Percentiles rank a stretch among this genome's conserved stretches.
These are phyloP conservation scores for Hepatocystis sp. DNA, from an alignment of 169 alveolate genomes.

Conservation along the genomic window DNA sequence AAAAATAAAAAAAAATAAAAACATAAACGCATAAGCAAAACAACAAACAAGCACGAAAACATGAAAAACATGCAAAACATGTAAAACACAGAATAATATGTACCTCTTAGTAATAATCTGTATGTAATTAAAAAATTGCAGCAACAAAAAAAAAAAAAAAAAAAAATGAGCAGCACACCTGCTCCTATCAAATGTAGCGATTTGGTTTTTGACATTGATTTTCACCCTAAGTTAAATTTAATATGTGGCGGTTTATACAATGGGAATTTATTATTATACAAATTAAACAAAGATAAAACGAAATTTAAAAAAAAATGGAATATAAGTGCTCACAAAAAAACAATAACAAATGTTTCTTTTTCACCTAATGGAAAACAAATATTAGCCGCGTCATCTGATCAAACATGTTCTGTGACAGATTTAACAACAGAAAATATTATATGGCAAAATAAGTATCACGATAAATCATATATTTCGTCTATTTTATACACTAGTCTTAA, in stretches of 20 bases:
- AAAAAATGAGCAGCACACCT: conserved; percentile 21
- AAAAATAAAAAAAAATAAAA: neutral
- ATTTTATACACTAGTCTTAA: conserved; percentile 27
- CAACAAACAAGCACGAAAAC: neutral
- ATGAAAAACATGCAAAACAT: neutral
- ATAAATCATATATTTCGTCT: conserved; percentile 23
- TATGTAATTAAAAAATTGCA: too few relatives aligned
- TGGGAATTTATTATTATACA: conserved; percentile 62
- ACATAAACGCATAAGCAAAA: neutral
- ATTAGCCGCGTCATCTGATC: conserved; percentile 59
- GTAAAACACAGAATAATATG: too few relatives aligned
- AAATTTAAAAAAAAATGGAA: conserved; percentile 59
- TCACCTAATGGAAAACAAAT: conserved; percentile 52
- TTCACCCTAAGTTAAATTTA: conserved; percentile 59
- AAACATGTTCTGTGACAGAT: conserved; percentile 42
- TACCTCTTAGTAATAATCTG: too few relatives aligned
- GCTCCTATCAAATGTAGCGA: conserved; percentile 22
- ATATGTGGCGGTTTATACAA: conserved; percentile 56
- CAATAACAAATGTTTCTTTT: conserved; percentile 43
- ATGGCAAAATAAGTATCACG: conserved; percentile 50
- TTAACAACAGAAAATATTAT: conserved; percentile 30
- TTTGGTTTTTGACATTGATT: conserved; percentile 46
- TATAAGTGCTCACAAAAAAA: conserved; percentile 30
- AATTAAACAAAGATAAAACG: conserved; percentile 44
- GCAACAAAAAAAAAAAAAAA: neutral